A percentile compares a stretch with the other conserved stretches of the same genome.
Evolutionary conservation across 352 stramenopile species (phyloP).

Genomic region (Pythium periplocum): DNA sequence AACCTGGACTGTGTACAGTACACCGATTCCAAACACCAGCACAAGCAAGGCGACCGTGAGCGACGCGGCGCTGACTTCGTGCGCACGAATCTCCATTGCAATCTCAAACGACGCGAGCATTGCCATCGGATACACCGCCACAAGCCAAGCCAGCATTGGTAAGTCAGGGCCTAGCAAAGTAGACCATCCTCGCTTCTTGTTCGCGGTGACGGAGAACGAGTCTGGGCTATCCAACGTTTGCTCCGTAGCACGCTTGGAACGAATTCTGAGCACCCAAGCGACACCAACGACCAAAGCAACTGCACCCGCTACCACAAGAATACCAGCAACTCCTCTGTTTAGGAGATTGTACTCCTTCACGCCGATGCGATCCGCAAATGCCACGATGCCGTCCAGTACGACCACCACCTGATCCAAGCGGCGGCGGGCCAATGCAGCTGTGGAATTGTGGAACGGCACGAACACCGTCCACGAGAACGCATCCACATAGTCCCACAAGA

Average conservation of each 20-base stretch:
- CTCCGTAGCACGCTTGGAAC: not conserved
- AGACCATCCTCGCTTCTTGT: not conserved
- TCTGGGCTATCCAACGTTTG: not conserved
- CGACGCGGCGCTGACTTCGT: not conserved
- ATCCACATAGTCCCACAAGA: slow-evolving; percentile 20
- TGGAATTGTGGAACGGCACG: slow-evolving; percentile 9
- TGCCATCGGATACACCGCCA: slow-evolving; percentile 15
- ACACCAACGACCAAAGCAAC: slow-evolving; percentile 9
- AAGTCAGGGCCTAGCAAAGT: slow-evolving; percentile 5
- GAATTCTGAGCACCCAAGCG: slow-evolving; percentile 1
- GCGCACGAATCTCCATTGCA: slow-evolving; percentile 9
- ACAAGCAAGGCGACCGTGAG: not conserved
- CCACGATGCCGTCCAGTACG: slow-evolving; percentile 12
- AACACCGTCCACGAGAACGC: slow-evolving; percentile 26
- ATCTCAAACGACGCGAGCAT: slow-evolving; percentile 18
- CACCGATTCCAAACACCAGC: not conserved
- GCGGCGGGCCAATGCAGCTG: not conserved
- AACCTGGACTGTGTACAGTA: no score
- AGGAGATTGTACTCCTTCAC: slow-evolving; percentile 11
- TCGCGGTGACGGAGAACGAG: not conserved
- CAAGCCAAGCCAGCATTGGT: slow-evolving; percentile 7
- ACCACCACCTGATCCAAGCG: slow-evolving; percentile 4
- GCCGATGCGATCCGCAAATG: slow-evolving; percentile 16
- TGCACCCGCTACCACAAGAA: slow-evolving; percentile 11
- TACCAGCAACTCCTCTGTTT: slow-evolving; percentile 6